These are phyloP conservation scores for Pichiaceae sp. DNA, from an alignment of 1,139 yeast genomes.

Conservation along the genomic window DNA sequence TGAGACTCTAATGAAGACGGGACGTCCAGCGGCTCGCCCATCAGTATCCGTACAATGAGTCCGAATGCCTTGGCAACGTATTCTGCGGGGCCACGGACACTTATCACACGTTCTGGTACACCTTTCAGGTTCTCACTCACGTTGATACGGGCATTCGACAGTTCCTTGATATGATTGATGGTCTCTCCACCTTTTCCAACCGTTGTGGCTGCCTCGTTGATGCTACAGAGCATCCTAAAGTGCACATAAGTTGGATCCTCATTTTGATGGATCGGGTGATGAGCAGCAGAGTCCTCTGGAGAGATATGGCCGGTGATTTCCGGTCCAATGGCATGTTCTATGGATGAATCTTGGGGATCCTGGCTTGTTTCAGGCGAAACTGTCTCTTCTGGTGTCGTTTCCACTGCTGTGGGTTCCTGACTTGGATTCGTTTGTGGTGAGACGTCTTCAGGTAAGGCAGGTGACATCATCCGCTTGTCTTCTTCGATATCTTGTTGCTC, in stretches of 20 bases:
- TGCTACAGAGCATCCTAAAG: conserved; percentile 66
- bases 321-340: not conserved
- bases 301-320: not conserved
- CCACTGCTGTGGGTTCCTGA: not conserved
- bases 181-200: conserved; percentile 77
- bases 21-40: conserved; percentile 60
- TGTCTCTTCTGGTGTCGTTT: not conserved
- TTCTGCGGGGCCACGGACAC: conserved; percentile 70
- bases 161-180: conserved; percentile 56
- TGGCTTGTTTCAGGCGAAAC: not conserved
- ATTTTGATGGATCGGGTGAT: conserved; percentile 20
- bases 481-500: conserved; percentile 22
- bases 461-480: conserved; percentile 29
- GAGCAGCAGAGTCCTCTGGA: conserved; percentile 28
- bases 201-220: conserved; percentile 67
- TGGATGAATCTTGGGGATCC: not conserved
- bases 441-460: not conserved
- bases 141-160: conserved; percentile 58
- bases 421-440: not conserved
- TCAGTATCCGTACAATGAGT: conserved; percentile 55
- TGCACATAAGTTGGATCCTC: conserved; percentile 54
- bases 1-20: conserved; percentile 50
- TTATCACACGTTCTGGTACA: conserved; percentile 69
- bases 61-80: conserved; percentile 82
- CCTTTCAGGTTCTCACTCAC: conserved; percentile 74